Base-by-base conservation (phyloP, 2,329 filamentous ascomycete species). In the Monosporascus sp. region DNA sequence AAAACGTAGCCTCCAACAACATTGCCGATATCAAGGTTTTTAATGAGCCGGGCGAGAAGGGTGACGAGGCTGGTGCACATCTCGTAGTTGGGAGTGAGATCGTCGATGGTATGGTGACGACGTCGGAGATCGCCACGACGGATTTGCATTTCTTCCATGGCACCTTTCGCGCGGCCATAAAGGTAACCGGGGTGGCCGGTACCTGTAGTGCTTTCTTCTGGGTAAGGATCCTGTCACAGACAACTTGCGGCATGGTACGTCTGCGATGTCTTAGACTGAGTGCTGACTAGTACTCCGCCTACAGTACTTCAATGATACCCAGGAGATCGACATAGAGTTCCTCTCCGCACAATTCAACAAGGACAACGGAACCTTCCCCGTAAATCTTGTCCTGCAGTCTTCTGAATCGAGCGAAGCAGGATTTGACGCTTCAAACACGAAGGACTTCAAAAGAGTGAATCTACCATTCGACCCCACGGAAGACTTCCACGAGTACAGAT, bases 171-270 rank as follows among this genome's bases (percentile, higher is more conserved):
- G 81, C 84, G 3, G 80, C 79, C 37, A 85, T 91, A 74, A 87
- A 83, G 69, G 68, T 87, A 52, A 82, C 84, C 0, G 70, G 70
- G 40, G 72, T 80, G 7, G 70, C 75, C 1, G 88, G 88, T 26
- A 92, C 89, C 1, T 92, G 88, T 66, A 84, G 81, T 31, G 88
- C 88, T 7, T 91, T 92, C 71, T 92, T 91, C 70, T 93, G 87
- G 84, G 85, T 89, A 65, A 62, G 73, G 26, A 27, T 14, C n/a
- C 43, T 31, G 24, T 17, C 24, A n/a, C 20, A 35, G 22, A n/a
- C n/a, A 22, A 26, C 7, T 3, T 63, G 20, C 48, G n/a, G 5
- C 27, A 20, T 17, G 11, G 19, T 37, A 43, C 22, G 14, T 14
- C 27, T 11, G 16, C 35, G 31, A 31, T n/a, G 17, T 17, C 46